phyloP scores from a whole-genome alignment of 2,329 filamentous ascomycete species.

The Colletotrichum filicis region DNA sequence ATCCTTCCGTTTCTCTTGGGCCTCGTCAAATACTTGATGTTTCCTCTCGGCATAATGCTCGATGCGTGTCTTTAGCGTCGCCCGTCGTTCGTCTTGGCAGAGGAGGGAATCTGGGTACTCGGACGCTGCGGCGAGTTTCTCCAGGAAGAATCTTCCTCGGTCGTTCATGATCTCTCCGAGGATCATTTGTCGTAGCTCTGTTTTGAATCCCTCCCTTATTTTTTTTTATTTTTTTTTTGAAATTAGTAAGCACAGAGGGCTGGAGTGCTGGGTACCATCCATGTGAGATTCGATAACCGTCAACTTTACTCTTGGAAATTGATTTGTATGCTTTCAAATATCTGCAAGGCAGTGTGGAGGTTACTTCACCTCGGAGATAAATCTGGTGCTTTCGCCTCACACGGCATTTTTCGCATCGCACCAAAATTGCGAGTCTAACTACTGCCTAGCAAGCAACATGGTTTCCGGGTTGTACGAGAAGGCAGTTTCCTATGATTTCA shows the following conservation, averaged over 20 bases:
- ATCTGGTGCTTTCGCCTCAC: not conserved
- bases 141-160: not conserved
- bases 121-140: slow-evolving; percentile 13
- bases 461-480: not conserved
- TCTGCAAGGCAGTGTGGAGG: not conserved
- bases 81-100: not conserved
- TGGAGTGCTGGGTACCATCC: no score
- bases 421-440: not conserved
- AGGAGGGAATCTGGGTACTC: slow-evolving; percentile 22
- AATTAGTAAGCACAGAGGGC: no score
- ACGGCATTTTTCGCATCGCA: not conserved
- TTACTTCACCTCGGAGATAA: not conserved
- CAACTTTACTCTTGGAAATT: no score
- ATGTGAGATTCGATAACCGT: no score
- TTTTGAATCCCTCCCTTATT: not conserved
- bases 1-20: not conserved
- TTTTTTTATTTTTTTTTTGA: no score
- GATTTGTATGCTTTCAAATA: no score
- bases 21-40: not conserved
- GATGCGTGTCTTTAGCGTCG: not conserved
- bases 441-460: not conserved
- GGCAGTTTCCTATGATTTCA: not conserved
- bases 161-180: not conserved
- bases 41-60: slow-evolving; percentile 17
- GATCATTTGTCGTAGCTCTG: not conserved